Percentiles rank a stretch among this genome's conserved stretches.
These are phyloP conservation scores for Kwoniella heveanensis DNA, from an alignment of 768 basidiomycete species.

Conservation along the genomic window DNA sequence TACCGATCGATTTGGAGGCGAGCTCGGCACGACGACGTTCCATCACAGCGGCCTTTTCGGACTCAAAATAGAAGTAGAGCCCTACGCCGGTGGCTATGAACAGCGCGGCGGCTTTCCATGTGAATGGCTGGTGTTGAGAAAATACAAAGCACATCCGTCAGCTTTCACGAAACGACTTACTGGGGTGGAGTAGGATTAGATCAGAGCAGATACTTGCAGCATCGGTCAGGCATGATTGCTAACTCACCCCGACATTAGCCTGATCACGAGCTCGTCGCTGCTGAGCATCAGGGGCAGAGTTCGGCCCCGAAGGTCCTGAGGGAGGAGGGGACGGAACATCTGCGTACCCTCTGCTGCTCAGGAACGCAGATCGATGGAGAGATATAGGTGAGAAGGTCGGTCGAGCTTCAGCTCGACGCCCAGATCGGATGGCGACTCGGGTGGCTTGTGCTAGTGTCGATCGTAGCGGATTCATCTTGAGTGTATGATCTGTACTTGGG, in stretches of 20 bases:
- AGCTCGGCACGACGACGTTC: conserved; percentile 79
- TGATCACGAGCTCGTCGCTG: conserved; percentile 33
- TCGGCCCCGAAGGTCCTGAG: not conserved
- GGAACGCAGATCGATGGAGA: not conserved
- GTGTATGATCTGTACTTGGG: not conserved
- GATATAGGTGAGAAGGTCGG: not conserved
- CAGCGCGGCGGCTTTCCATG: conserved; percentile 76
- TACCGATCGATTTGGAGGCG: conserved; percentile 72
- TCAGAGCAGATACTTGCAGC: too few relatives aligned
- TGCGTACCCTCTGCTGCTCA: conserved; percentile 17
- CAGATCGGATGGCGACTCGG: not conserved
- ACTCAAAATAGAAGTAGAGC: conserved; percentile 82
- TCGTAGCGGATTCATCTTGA: conserved; percentile 15
- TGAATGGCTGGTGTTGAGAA: too few relatives aligned
- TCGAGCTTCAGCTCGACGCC: not conserved
- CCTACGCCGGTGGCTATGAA: conserved; percentile 82
- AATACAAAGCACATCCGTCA: too few relatives aligned
- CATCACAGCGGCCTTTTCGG: conserved; percentile 76
- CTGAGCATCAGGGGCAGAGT: conserved; percentile 6
- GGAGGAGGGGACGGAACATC: conserved; percentile 8
- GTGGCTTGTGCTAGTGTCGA: conserved; percentile 1
- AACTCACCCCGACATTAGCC: conserved; percentile 46
- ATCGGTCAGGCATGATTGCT: too few relatives aligned
- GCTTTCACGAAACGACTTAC: too few relatives aligned
- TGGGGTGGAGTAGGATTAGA: too few relatives aligned